Evolutionary conservation across 768 basidiomycete genomes (phyloP).

Genomic region (Rubroboletus pulcherrimus): DNA sequence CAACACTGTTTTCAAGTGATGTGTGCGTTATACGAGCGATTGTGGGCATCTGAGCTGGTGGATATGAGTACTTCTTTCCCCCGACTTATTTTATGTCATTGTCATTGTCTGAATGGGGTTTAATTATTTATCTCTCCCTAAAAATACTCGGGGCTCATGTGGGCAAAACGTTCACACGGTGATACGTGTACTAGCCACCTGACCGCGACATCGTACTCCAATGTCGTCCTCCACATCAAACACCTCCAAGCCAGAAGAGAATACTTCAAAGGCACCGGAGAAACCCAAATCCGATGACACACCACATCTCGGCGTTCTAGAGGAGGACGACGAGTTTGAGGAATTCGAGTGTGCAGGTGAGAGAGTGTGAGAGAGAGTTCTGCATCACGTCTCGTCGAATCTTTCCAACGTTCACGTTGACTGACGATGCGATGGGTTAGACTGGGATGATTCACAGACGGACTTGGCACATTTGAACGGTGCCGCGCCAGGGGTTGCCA

Average conservation of each 20-base stretch:
- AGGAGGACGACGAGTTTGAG: slow-evolving; percentile 98
- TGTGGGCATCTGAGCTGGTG: too few species aligned
- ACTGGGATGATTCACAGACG: slow-evolving; percentile 86
- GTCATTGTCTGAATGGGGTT: too few species aligned
- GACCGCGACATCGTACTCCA: slow-evolving; percentile 6
- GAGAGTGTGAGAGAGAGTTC: neutral
- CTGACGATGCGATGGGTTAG: slow-evolving; percentile 35
- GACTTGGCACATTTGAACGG: slow-evolving; percentile 76
- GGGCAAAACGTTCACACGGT: slow-evolving; percentile 21
- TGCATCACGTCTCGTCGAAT: neutral
- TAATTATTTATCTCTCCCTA: too few species aligned
- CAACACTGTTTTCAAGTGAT: too few species aligned
- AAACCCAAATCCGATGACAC: slow-evolving; percentile 45
- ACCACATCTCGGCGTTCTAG: slow-evolving; percentile 79
- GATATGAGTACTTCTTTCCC: too few species aligned
- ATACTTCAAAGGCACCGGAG: slow-evolving; percentile 26
- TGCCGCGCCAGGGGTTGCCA: slow-evolving; percentile 68
- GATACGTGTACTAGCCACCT: slow-evolving; percentile 7
- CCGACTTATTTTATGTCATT: too few species aligned
- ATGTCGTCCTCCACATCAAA: slow-evolving; percentile 46
- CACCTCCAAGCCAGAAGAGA: slow-evolving; percentile 41
- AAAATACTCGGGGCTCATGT: neutral
- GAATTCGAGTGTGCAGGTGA: slow-evolving; percentile 84
- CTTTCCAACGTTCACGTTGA: too few species aligned
- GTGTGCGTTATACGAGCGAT: too few species aligned